These are phyloP conservation scores for Paramecium tetraurelia DNA, from an alignment of 73 alveolate species.

Conservation along the genomic window DNA sequence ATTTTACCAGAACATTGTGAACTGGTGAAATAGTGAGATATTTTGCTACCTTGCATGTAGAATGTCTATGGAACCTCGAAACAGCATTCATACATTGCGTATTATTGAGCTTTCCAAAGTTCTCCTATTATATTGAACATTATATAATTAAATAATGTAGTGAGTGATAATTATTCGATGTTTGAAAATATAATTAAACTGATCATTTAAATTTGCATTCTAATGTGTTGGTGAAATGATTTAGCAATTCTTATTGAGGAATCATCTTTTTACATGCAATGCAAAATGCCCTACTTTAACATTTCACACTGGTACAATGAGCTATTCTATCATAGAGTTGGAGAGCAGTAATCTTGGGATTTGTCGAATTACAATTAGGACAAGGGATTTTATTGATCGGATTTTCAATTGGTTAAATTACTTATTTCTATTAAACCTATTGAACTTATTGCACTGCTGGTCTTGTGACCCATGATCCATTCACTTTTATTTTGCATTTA, in stretches of 20 bases:
- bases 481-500: neutral
- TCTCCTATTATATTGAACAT: neutral
- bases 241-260: neutral
- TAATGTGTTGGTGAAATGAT: neutral
- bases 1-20: neutral
- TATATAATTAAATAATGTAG: neutral
- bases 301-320: neutral
- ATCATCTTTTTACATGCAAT: neutral
- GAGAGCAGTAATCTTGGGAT: neutral
- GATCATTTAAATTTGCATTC: neutral
- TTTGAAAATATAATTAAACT: no score
- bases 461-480: neutral
- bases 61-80: slow-evolving; percentile 8
- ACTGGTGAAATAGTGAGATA: slow-evolving; percentile 8
- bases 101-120: neutral
- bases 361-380: neutral
- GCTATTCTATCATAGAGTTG: neutral
- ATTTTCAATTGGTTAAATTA: neutral
- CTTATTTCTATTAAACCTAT: neutral
- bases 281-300: neutral
- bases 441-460: neutral
- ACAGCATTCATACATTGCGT: neutral
- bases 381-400: neutral
- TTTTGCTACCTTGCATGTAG: neutral
- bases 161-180: neutral